Evolutionary conservation across 805 yeast species (phyloP), one percentile per base, ranked within the genome.

Genomic region (Candida qinlingensis): DNA sequence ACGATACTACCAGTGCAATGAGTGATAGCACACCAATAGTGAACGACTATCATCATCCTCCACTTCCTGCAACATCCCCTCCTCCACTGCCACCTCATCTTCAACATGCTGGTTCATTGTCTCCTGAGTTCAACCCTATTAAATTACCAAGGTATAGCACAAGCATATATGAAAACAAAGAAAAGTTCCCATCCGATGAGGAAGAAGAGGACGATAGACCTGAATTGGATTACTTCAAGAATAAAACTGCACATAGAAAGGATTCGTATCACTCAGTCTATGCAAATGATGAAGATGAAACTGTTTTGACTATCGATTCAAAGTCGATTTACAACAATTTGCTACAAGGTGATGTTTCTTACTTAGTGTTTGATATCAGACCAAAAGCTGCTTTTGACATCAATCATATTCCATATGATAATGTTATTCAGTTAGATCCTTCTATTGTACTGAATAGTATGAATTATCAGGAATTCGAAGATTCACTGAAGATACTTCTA

Each of bases 301-400:
- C 53, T 42, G 87, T 85, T 56, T 88, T 89, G 9, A 62, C 64
- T 11, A 63, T 71, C 6, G 62, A 73, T 1, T 60, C 75, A 9
- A 67, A 66, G 36, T 57, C 64, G 59, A 59, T 79, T 5, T 65
- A 75, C 47, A 60, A 74, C 3, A 66, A 69, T 3, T 62, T 80
- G 43, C 68, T 60, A 46, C 69, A 62, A 44, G 72, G 72, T 13
- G 66, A 74, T 41, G 71, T 70, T 13, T 76, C 79, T 2, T 39
- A 52, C 3, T 49, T 75, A 26, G 46, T 75, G 6, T 61, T 75
- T 41, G 79, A 75, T 56, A 50, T 75, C 13, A 62, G 79, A 42
- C 56, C 70, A 8, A 53, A 60, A 10, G 59, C 61, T 27, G 60
- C 64, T 7, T 71, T 60, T 45, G 51, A 61, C 5, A 49, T 60